These are phyloP conservation scores for Paraphaeosphaeria minitans DNA, from an alignment of 2,329 filamentous ascomycete species.

Conservation along the genomic window DNA sequence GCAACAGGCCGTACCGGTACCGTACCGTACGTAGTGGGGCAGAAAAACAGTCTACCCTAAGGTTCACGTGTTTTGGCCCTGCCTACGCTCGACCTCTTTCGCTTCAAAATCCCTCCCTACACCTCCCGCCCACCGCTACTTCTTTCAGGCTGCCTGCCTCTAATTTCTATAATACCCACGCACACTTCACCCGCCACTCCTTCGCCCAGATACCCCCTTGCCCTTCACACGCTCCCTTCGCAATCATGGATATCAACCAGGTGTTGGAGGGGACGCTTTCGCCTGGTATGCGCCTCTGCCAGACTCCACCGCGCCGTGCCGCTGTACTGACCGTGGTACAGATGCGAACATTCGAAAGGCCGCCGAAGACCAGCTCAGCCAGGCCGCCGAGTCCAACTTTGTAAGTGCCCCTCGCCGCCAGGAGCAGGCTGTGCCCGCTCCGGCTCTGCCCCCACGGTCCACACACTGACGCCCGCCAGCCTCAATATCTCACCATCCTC, in stretches of 20 bases:
- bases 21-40: too few species aligned
- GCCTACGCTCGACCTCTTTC: constrained; percentile 43
- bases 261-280: constrained; percentile 97
- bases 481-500: constrained; percentile 81
- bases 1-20: constrained; percentile 1
- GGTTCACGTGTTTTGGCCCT: constrained; percentile 48
- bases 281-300: constrained; percentile 68
- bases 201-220: constrained; percentile 30
- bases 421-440: constrained; percentile 21
- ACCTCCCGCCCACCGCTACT: constrained; percentile 42
- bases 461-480: constrained; percentile 60
- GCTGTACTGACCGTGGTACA: constrained; percentile 54
- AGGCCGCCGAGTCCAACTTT: constrained; percentile 94
- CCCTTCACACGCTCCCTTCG: constrained; percentile 34
- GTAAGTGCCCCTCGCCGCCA: constrained; percentile 61
- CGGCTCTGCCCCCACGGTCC: constrained; percentile 16
- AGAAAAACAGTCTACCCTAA: constrained; percentile 34
- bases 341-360: constrained; percentile 88
- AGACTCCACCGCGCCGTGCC: constrained; percentile 19
- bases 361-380: constrained; percentile 91
- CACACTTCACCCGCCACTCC: constrained; percentile 11
- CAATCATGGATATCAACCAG: constrained; percentile 94
- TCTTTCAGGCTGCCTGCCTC: constrained; percentile 24
- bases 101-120: constrained; percentile 46
- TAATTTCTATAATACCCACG: constrained; percentile 20